Base-by-base conservation (phyloP, 192 early-diverging fungal genomes). In the Dispira parvispora region DNA sequence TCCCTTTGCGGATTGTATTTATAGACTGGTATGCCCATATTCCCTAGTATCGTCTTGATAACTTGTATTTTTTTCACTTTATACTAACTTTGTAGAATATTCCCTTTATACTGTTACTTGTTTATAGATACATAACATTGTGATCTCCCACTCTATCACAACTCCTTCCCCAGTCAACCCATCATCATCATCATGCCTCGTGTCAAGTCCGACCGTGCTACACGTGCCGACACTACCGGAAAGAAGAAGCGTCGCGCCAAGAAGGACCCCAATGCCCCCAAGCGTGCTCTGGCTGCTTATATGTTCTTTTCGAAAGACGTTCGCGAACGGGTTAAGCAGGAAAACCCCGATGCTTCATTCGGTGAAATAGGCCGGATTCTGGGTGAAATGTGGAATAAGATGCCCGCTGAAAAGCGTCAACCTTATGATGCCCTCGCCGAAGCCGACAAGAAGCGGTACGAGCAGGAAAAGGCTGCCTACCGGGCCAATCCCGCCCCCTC, bases 241-340 rank as follows among this genome's bases (percentile, higher is more conserved):
- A 77, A 77, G 69, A 73, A 74, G 65, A 71, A 74, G 71, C 75
- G 73, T 61, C 75, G 75, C 57, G 68, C 76, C 66, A 89, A 88
- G 82, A 92, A 96, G 83, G 88, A 92, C 81, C 82, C 86, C 50
- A 82, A 79, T 66, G 87, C 85, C 16, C 93, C 93, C 75, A 96
- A 96, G 81, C 87, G 88, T 77, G 80, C 85, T 5, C 78, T 92
- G 58, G 88, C 93, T 18, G 91, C 89, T 20, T 96, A 90, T 80
- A 85, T 96, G 76, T 78, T 90, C 74, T 96, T 89, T 75, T 87
- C 88, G 32, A 79, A 90, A 73, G 91, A 83, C 63, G 84, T 82
- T 75, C 80, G 93, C 54, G 63, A 81, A 43, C 70, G 73, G 27
- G 86, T 93, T 47, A 83, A 88, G 79, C 81, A 81, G 49, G 79